phyloP scores from a whole-genome alignment of 2,329 filamentous ascomycete species.

The Pyrenophora teres region DNA sequence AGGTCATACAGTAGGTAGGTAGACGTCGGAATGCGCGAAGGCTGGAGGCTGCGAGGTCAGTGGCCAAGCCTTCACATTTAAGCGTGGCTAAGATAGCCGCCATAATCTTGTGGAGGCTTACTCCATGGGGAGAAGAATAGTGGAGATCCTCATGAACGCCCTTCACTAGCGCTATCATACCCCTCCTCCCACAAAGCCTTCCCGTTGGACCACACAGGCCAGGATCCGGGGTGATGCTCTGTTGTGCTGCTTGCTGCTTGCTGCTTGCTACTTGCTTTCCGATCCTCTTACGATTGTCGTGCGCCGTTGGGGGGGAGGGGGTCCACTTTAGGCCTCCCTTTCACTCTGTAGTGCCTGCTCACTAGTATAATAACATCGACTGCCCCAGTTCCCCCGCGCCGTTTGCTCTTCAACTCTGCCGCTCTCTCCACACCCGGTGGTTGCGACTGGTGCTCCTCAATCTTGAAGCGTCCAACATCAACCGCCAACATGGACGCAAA shows the following conservation, averaged over 20 bases:
- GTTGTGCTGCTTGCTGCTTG: background rate
- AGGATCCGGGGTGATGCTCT: constrained; percentile 5
- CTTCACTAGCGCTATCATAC: constrained; percentile 4
- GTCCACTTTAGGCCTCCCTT: constrained; percentile 15
- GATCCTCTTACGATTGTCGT: constrained; percentile 9
- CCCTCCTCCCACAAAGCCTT: constrained; percentile 7
- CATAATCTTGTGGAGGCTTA: constrained; percentile 9
- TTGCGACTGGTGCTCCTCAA: background rate
- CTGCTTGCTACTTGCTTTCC: background rate
- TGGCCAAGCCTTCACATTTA: constrained; percentile 5
- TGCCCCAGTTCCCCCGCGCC: constrained; percentile 1
- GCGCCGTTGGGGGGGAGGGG: constrained; percentile 7
- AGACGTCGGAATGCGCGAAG: constrained; percentile 10
- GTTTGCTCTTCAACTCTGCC: constrained; percentile 1
- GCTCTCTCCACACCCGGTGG: background rate
- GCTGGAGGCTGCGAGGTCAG: background rate
- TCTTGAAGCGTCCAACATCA: background rate
- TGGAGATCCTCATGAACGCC: constrained; percentile 11
- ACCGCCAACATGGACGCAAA: constrained; percentile 10
- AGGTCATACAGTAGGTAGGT: constrained; percentile 3
- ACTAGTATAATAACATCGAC: constrained; percentile 12
- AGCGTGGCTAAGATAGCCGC: constrained; percentile 11
- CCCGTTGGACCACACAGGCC: constrained; percentile 6
- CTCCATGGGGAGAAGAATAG: constrained; percentile 9
- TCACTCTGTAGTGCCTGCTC: background rate